These are phyloP conservation scores for Amaranthus cruentus DNA, from an alignment of 148 eudicot species.

Conservation along the genomic window DNA sequence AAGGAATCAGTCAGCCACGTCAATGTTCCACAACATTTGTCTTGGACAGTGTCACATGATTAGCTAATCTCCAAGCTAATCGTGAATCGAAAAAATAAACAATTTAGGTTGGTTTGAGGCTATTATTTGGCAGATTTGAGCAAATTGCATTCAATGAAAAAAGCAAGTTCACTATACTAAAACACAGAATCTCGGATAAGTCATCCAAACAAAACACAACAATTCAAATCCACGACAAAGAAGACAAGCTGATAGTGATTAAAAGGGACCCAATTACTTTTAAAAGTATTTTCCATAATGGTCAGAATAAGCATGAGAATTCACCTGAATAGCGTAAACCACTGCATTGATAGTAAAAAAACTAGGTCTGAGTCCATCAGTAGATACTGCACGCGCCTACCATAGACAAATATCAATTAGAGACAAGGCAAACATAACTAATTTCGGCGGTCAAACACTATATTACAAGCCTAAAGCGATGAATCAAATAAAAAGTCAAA, in stretches of 20 bases:
- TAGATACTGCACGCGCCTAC: conserved; percentile 87
- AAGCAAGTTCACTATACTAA: too few species aligned
- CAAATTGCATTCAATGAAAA: too few species aligned
- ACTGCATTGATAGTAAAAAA: conserved; percentile 79
- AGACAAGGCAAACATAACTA: background rate
- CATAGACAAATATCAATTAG: background rate
- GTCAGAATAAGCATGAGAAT: conserved; percentile 3
- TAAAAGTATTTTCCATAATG: background rate
- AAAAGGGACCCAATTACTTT: background rate
- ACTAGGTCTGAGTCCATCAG: conserved; percentile 78
- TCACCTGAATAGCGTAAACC: conserved; percentile 84
- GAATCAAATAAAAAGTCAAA: conserved; percentile 20
- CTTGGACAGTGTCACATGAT: background rate
- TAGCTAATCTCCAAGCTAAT: background rate
- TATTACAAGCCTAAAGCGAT: background rate
- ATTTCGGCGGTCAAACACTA: background rate
- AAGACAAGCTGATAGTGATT: background rate
- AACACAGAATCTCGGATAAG: too few species aligned
- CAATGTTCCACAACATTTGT: background rate
- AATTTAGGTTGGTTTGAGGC: too few species aligned
- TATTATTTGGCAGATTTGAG: too few species aligned
- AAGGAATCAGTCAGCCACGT: background rate
- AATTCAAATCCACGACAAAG: too few species aligned
- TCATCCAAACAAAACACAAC: background rate
- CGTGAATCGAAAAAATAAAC: too few species aligned